A percentile compares a stretch with the other conserved stretches of the same genome.
Conservation (phyloP, 2,329 filamentous ascomycete species). For the Didymella exigua region DNA sequence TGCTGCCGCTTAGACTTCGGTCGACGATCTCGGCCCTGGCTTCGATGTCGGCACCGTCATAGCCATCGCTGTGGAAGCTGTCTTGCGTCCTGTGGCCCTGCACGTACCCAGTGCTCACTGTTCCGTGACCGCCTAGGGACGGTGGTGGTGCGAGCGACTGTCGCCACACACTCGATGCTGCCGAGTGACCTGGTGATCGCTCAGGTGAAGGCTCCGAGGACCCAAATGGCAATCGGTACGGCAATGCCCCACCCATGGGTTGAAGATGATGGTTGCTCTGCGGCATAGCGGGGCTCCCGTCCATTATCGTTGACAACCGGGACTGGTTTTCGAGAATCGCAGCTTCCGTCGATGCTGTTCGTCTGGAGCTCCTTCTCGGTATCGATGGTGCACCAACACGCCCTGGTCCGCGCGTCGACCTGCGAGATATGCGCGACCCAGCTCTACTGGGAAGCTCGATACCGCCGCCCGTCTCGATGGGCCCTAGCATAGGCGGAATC, state of each 20-base stretch:
- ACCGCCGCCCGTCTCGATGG: slow-evolving; percentile 63
- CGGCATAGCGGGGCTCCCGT: slow-evolving; percentile 19
- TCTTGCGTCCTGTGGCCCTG: slow-evolving; percentile 48
- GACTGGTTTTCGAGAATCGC: slow-evolving; percentile 29
- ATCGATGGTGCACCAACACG: slow-evolving; percentile 51
- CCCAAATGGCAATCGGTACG: slow-evolving; percentile 46
- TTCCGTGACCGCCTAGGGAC: slow-evolving; percentile 26
- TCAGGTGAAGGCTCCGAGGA: slow-evolving; percentile 46
- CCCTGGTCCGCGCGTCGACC: slow-evolving; percentile 30
- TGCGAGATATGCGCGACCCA: slow-evolving; percentile 62
- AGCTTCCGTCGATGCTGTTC: slow-evolving; percentile 38
- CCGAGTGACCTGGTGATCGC: slow-evolving; percentile 41
- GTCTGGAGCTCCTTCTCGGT: slow-evolving; percentile 73
- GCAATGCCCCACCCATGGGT: slow-evolving; percentile 28
- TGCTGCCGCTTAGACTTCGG: slow-evolving; percentile 43
- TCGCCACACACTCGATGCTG: slow-evolving; percentile 44
- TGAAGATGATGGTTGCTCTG: slow-evolving; percentile 33
- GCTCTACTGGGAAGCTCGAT: slow-evolving; percentile 69
- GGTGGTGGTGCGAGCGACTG: slow-evolving; percentile 30
- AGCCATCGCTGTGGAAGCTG: slow-evolving; percentile 43
- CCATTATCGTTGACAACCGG: slow-evolving; percentile 40
- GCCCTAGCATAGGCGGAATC: slow-evolving; percentile 63
- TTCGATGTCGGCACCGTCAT: slow-evolving; percentile 40
- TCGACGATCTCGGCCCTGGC: slow-evolving; percentile 47
- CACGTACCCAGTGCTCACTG: slow-evolving; percentile 47